phyloP scores from a whole-genome alignment of 495 filamentous ascomycete species.

The Penicillium argentinense region DNA sequence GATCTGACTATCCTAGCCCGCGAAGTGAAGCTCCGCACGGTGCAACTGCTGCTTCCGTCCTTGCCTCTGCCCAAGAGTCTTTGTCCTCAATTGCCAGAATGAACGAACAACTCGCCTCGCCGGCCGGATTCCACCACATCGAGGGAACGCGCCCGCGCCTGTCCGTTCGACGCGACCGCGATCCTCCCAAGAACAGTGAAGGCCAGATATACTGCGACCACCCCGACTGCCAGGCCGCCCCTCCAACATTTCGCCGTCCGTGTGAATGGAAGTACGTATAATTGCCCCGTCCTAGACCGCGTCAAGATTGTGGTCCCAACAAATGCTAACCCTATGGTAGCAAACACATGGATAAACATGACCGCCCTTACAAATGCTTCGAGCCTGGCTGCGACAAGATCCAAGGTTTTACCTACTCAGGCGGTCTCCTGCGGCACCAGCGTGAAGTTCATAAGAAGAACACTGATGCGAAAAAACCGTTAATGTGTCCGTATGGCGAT shows the following conservation, averaged over 20 bases:
- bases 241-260: slow-evolving; percentile 69
- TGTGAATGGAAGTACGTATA: slow-evolving; percentile 88
- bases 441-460: slow-evolving; percentile 88
- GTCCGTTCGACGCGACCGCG: slow-evolving; percentile 49
- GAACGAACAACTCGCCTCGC: slow-evolving; percentile 31
- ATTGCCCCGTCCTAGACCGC: neutral
- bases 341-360: slow-evolving; percentile 98
- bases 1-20: slow-evolving; percentile 53
- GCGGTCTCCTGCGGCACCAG: slow-evolving; percentile 83
- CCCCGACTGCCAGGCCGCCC: slow-evolving; percentile 53
- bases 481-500: slow-evolving; percentile 78
- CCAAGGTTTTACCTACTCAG: slow-evolving; percentile 90
- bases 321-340: slow-evolving; percentile 41
- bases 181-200: slow-evolving; percentile 63
- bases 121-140: slow-evolving; percentile 31
- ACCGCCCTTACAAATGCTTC: slow-evolving; percentile 81
- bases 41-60: slow-evolving; percentile 36
- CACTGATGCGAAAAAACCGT: slow-evolving; percentile 75
- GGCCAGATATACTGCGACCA: slow-evolving; percentile 70
- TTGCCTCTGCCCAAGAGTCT: slow-evolving; percentile 40
- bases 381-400: slow-evolving; percentile 80
- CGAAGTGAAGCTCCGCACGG: slow-evolving; percentile 49
- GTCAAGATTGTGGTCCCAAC: neutral
- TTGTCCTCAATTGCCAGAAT: slow-evolving; percentile 41
- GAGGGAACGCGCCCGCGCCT: slow-evolving; percentile 46